phyloP scores from a whole-genome alignment of 805 yeast species.

The Tetrapisispora phaffii region DNA sequence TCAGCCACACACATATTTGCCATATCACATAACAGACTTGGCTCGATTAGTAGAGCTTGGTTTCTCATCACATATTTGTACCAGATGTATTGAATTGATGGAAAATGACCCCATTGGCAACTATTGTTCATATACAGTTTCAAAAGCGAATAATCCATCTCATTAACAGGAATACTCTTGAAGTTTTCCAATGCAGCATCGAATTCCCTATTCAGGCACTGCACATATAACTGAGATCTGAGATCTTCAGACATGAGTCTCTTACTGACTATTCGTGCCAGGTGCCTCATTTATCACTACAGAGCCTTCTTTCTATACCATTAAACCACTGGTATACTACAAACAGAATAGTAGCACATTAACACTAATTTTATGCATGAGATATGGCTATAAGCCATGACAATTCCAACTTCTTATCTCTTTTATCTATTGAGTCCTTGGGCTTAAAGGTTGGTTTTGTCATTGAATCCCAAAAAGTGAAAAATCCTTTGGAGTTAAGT shows the following conservation, averaged over 20 bases:
- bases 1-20: slow-evolving; percentile 20
- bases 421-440: too few relatives aligned
- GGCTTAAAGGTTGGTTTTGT: too few relatives aligned
- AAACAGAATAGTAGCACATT: too few relatives aligned
- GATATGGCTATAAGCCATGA: too few relatives aligned
- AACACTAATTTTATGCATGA: too few relatives aligned
- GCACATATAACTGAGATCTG: slow-evolving; percentile 6
- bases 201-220: slow-evolving; percentile 22
- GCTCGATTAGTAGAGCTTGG: slow-evolving; percentile 13
- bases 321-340: not conserved
- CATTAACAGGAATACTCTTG: slow-evolving; percentile 9
- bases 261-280: not conserved
- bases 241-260: slow-evolving; percentile 9
- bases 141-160: slow-evolving; percentile 19
- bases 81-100: slow-evolving; percentile 22
- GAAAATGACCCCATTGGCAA: slow-evolving; percentile 22
- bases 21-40: slow-evolving; percentile 18
- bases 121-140: slow-evolving; percentile 17
- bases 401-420: too few relatives aligned
- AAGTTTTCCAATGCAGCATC: slow-evolving; percentile 11
- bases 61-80: slow-evolving; percentile 19
- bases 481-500: not conserved
- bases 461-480: not conserved
- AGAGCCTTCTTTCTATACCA: not conserved
- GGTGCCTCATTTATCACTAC: not conserved